Conservation (phyloP, 345 rosid genomes). For the Citrus unshiu region DNA sequence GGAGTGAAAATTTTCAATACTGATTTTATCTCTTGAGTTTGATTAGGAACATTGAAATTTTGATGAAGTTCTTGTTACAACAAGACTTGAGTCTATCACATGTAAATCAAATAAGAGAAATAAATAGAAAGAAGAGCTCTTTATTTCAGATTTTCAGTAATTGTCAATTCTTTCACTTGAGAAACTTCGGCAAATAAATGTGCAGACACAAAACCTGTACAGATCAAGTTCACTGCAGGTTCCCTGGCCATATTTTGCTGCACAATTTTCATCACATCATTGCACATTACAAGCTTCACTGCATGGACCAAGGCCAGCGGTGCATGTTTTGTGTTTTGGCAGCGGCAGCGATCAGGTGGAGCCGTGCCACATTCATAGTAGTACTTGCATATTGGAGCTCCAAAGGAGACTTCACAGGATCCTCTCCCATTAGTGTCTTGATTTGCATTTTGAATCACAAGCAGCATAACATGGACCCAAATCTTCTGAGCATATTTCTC, state of each 20-base stretch:
- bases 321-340: neutral
- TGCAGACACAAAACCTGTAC: neutral
- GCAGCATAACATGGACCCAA: neutral
- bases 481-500: neutral
- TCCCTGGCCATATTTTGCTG: neutral
- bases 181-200: neutral
- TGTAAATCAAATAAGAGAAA: neutral
- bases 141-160: neutral
- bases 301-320: neutral
- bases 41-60: too few species aligned
- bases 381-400: neutral
- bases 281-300: neutral
- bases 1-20: too few species aligned
- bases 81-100: too few species aligned
- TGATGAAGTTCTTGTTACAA: too few species aligned
- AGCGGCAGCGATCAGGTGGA: neutral
- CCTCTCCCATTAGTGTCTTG: neutral
- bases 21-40: too few species aligned
- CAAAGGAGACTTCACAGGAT: neutral
- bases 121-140: neutral
- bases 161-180: neutral
- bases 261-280: neutral
- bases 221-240: neutral
- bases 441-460: neutral
- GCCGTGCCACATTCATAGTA: neutral